These are phyloP conservation scores for Acanthamoeba comandoni DNA, from an alignment of 208 protist species.

Conservation along the genomic window DNA sequence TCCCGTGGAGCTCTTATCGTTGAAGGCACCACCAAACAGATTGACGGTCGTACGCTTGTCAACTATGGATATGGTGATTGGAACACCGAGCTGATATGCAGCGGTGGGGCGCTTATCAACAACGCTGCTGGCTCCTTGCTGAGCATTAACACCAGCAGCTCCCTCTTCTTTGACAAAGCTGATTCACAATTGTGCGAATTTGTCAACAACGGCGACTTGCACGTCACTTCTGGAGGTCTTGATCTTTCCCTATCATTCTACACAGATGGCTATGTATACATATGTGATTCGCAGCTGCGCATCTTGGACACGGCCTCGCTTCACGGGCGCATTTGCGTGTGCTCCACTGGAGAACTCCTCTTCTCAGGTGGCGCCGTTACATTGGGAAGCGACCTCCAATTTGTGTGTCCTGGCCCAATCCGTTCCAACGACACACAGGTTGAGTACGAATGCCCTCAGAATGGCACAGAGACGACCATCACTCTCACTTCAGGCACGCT, in stretches of 20 bases:
- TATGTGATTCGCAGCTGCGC: conserved; percentile 62
- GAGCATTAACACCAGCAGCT: conserved; percentile 13
- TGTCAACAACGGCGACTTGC: conserved; percentile 44
- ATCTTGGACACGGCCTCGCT: conserved; percentile 28
- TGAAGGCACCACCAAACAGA: conserved; percentile 32
- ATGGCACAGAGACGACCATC: conserved; percentile 64
- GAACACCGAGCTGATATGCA: conserved; percentile 30
- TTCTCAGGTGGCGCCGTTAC: conserved; percentile 22
- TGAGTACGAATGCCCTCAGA: conserved; percentile 45
- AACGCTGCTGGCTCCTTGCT: conserved; percentile 22
- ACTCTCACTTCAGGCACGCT: conserved; percentile 71
- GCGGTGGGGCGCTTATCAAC: conserved; percentile 39
- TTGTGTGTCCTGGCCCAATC: conserved; percentile 25
- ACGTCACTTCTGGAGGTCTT: conserved; percentile 51
- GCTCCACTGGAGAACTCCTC: conserved; percentile 1
- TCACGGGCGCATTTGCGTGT: conserved; percentile 47
- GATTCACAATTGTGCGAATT: conserved; percentile 28
- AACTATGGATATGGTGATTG: conserved; percentile 64
- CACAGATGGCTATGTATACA: conserved; percentile 68
- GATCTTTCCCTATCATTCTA: conserved; percentile 23
- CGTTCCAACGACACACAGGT: conserved; percentile 29
- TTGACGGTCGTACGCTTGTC: conserved; percentile 32
- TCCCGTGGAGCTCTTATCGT: conserved; percentile 15
- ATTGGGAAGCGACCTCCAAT: conserved; percentile 17
- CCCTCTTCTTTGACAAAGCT: conserved; percentile 1